Base-by-base conservation (phyloP, 2,329 filamentous ascomycete genomes). In the Cladophialophora exuberans region DNA sequence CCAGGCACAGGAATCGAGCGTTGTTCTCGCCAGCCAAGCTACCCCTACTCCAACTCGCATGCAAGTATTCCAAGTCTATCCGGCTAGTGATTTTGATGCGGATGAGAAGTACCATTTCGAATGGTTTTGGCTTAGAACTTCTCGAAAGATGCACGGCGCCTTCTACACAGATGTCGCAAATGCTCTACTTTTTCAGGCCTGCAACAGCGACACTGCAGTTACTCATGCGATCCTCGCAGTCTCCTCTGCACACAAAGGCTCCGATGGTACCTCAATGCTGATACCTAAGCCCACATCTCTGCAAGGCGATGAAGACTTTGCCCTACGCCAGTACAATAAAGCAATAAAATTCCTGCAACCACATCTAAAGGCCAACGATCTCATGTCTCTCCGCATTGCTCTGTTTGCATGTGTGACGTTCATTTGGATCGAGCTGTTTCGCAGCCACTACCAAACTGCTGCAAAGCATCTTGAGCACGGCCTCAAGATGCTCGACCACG, bases 321-420 rank as follows among this genome's bases (percentile, higher is more conserved):
- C 67, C 15, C 54, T 77, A 35, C 65, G 61, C 26, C 73, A 76
- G 36, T 76, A 78, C 45, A 72, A 65, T 56, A 72, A 73, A 43
- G 71, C 74, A 3, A 76, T 77, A 47, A 43, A 57, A 5, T 56
- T 69, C 42, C 59, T 77, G 4, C 67, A 67, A 36, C 63, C 56
- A 3, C 70, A 69, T 38, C 56, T 68, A 11, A 42, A 45, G 11
- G 45, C 35, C 20, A 58, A 54, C 13, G 63, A 66, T 20, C 66
- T 65, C 15, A 54, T 63, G 9, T 69, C 70, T 1, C 42, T 70
- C 1, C 67, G 70, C 2, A 62, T 74, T n/a, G 67, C 69, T 3
- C 65, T 78, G 15, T 71, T 77, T 22, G 66, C 70, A 1, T 77
- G 74, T 43, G 61, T 75, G 45, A 23, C 76, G 0, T 77, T 78